These are phyloP conservation scores for Fomitopsis betulina DNA, from an alignment of 1,284 basidiomycete species.

Conservation along the genomic window DNA sequence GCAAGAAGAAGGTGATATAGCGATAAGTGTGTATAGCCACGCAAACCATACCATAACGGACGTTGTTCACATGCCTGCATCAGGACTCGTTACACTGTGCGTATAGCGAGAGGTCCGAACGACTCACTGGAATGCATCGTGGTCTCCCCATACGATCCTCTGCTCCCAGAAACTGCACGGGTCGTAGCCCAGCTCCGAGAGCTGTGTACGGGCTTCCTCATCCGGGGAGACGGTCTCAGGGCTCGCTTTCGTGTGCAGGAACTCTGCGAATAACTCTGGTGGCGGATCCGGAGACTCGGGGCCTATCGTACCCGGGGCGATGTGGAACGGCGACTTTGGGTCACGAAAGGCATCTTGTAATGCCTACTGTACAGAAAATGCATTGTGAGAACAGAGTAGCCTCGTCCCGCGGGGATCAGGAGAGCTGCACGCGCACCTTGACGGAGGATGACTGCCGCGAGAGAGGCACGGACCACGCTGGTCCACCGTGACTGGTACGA, in stretches of 20 bases:
- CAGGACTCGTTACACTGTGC: neutral
- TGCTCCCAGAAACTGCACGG: slow-evolving; percentile 67
- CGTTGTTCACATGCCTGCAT: slow-evolving; percentile 72
- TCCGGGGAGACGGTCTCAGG: slow-evolving; percentile 7
- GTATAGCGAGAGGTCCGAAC: neutral
- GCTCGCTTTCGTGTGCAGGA: slow-evolving; percentile 10
- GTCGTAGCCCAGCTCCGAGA: slow-evolving; percentile 52
- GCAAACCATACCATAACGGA: slow-evolving; percentile 52
- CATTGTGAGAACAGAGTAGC: neutral
- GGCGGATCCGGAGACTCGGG: slow-evolving; percentile 51
- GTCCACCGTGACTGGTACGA: neutral
- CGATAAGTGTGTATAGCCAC: neutral
- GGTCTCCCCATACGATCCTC: slow-evolving; percentile 68
- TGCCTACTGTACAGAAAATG: slow-evolving; percentile 20
- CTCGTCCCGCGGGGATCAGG: too few relatives aligned
- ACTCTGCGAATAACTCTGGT: slow-evolving; percentile 14
- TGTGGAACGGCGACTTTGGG: slow-evolving; percentile 59
- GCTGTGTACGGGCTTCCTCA: slow-evolving; percentile 37
- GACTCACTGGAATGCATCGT: slow-evolving; percentile 68
- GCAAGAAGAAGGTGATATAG: neutral
- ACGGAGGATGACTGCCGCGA: neutral
- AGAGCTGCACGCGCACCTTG: neutral
- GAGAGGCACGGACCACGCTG: neutral
- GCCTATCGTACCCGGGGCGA: slow-evolving; percentile 54
- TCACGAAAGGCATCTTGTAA: slow-evolving; percentile 61